phyloP scores from a whole-genome alignment of 2,329 filamentous ascomycete species.

The Talaromyces sp. region DNA sequence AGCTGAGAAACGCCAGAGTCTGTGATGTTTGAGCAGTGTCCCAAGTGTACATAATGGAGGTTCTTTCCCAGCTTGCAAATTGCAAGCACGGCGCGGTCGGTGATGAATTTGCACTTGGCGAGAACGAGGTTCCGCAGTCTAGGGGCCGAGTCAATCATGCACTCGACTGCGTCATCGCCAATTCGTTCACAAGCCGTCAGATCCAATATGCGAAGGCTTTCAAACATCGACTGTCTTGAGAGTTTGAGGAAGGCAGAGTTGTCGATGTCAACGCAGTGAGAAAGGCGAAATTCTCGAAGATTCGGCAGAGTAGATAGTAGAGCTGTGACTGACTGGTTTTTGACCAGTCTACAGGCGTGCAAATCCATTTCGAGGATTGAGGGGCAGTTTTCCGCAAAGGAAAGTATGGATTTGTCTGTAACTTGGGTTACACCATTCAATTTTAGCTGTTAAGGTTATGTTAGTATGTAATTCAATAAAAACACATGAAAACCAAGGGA shows the following conservation, averaged over 20 bases:
- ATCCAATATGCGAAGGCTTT: constrained; percentile 88
- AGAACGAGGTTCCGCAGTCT: constrained; percentile 88
- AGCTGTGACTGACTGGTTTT: constrained; percentile 76
- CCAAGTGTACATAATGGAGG: constrained; percentile 91
- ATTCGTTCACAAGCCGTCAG: constrained; percentile 82
- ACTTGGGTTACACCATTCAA: constrained; percentile 87
- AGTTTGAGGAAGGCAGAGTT: constrained; percentile 84
- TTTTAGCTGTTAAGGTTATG: constrained; percentile 62
- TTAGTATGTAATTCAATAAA: neutral
- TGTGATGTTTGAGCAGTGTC: constrained; percentile 87
- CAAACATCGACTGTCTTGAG: constrained; percentile 65
- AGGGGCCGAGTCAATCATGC: constrained; percentile 80
- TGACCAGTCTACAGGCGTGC: constrained; percentile 75
- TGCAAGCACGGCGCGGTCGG: constrained; percentile 78
- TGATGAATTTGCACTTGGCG: constrained; percentile 90
- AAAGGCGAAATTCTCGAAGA: constrained; percentile 84
- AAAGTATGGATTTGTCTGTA: constrained; percentile 73
- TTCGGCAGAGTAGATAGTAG: constrained; percentile 74
- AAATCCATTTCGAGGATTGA: constrained; percentile 96
- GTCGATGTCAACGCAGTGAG: constrained; percentile 77
- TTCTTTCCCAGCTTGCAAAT: constrained; percentile 93
- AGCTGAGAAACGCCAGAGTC: constrained; percentile 81
- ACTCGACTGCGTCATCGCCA: constrained; percentile 81
- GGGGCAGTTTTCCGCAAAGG: constrained; percentile 81
- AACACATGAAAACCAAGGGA: constrained; percentile 8